A percentile compares a stretch with the other conserved stretches of the same genome.
These are phyloP conservation scores for Rhododendron williamsianum DNA, from an alignment of 148 eudicot species.

Conservation along the genomic window DNA sequence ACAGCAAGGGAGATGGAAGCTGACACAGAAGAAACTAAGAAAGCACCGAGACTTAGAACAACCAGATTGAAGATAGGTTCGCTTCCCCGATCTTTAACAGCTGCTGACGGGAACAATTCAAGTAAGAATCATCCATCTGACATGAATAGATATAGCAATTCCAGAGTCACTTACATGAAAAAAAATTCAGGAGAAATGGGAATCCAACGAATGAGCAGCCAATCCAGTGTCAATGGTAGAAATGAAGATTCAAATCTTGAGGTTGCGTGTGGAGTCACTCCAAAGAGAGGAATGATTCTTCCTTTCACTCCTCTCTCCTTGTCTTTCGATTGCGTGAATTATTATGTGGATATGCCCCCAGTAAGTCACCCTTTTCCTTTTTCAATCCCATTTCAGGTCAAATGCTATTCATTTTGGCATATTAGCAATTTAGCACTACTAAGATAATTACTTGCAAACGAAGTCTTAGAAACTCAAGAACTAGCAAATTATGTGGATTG, in stretches of 20 bases:
- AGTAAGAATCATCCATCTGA: slow-evolving; percentile 22
- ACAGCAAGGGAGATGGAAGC: slow-evolving; percentile 39
- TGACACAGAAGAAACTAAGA: slow-evolving; percentile 24
- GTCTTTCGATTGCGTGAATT: slow-evolving; percentile 38
- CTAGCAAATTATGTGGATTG: not conserved
- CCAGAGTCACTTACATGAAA: not conserved
- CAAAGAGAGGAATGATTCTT: slow-evolving; percentile 53
- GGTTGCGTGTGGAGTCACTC: slow-evolving; percentile 26
- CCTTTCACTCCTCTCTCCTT: slow-evolving; percentile 50
- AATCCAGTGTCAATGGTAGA: slow-evolving; percentile 20
- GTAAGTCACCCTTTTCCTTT: slow-evolving; percentile 20
- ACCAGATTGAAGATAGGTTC: slow-evolving; percentile 27
- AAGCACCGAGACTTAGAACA: slow-evolving; percentile 29
- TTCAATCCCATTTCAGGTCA: not conserved
- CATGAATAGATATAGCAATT: not conserved
- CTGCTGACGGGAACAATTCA: slow-evolving; percentile 34
- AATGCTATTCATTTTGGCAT: not conserved
- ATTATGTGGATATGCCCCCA: slow-evolving; percentile 47
- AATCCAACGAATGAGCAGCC: slow-evolving; percentile 33
- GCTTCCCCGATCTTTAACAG: slow-evolving; percentile 27
- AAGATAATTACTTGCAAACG: not conserved
- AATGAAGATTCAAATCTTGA: slow-evolving; percentile 30
- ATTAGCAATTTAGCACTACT: not conserved
- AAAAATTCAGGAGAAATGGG: slow-evolving; percentile 37
- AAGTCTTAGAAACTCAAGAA: not conserved